Evolutionary conservation across 176 grass and related monocot species (phyloP).

Genomic region (Melocanna baccifera): DNA sequence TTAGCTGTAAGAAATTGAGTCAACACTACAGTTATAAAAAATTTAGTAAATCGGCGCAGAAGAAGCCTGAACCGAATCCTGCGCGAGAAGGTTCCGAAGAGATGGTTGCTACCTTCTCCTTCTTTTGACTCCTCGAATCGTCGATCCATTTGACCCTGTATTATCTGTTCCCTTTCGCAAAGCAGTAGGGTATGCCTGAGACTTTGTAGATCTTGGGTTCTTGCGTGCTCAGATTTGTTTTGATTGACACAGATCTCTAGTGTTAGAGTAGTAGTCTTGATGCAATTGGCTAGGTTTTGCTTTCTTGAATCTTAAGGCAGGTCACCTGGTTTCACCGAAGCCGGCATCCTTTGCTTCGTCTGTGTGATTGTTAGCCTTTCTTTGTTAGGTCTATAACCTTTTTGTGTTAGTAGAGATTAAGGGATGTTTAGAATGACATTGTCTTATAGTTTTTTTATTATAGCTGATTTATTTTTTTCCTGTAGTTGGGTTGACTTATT

Average conservation of each 20-base stretch:
- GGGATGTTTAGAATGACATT: no score
- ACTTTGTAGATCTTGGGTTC: neutral
- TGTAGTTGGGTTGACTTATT: no score
- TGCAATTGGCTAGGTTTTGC: neutral
- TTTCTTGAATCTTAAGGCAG: neutral
- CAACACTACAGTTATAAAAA: no score
- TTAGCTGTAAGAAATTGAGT: no score
- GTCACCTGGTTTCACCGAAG: neutral
- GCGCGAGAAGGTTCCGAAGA: neutral
- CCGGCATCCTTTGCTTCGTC: neutral
- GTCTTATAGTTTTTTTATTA: no score
- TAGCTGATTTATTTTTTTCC: no score
- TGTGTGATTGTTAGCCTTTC: neutral
- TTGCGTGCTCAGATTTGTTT: neutral
- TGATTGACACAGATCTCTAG: neutral
- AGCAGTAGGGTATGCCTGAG: neutral
- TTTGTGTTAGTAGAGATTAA: neutral
- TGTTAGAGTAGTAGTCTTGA: neutral
- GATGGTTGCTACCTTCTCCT: neutral
- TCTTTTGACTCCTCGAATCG: neutral
- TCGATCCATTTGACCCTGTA: neutral
- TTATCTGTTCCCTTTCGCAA: neutral
- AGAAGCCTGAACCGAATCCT: neutral
- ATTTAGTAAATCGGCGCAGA: neutral
- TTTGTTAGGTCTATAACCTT: constrained; percentile 17